A percentile compares a stretch with the other conserved stretches of the same genome.
These are phyloP conservation scores for Trematosphaeria pertusa DNA, from an alignment of 2,329 filamentous ascomycete species.

Conservation along the genomic window DNA sequence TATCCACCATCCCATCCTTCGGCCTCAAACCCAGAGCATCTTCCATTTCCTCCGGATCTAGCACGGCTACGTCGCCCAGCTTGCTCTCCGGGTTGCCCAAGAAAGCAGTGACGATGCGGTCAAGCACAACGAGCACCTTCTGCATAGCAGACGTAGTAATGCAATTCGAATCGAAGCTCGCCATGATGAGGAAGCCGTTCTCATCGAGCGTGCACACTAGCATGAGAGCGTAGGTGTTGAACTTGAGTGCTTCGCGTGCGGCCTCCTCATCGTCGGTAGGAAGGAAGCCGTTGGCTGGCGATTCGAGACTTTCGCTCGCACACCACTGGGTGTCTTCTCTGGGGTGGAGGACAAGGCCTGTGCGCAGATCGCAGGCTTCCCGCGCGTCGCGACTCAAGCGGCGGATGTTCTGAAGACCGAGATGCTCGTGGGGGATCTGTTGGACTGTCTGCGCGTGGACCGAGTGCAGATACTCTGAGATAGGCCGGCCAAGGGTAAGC, in stretches of 20 bases:
- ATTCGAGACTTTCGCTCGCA: slow-evolving; percentile 19
- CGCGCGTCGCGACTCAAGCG: slow-evolving; percentile 43
- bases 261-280: slow-evolving; percentile 64
- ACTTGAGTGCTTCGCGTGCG: slow-evolving; percentile 65
- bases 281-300: slow-evolving; percentile 60
- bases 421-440: slow-evolving; percentile 70
- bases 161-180: slow-evolving; percentile 69
- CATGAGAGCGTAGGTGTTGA: slow-evolving; percentile 68
- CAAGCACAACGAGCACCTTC: slow-evolving; percentile 60
- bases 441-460: slow-evolving; percentile 64
- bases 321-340: slow-evolving; percentile 30
- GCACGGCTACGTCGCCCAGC: slow-evolving; percentile 35
- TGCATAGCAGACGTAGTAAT: slow-evolving; percentile 62
- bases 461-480: slow-evolving; percentile 61
- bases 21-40: slow-evolving; percentile 37
- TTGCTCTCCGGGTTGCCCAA: slow-evolving; percentile 49
- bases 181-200: slow-evolving; percentile 64
- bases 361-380: slow-evolving; percentile 44
- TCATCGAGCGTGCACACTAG: slow-evolving; percentile 68
- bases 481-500: slow-evolving; percentile 51
- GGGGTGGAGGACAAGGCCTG: slow-evolving; percentile 48
- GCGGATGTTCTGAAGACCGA: slow-evolving; percentile 67
- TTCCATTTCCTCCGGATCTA: slow-evolving; percentile 35
- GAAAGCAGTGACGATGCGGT: slow-evolving; percentile 59
- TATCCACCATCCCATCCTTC: slow-evolving; percentile 29